Evolutionary conservation across 2,329 filamentous ascomycete genomes (phyloP), one percentile per base, ranked within the genome.

Genomic region (Allantophomopsis lycopodina): DNA sequence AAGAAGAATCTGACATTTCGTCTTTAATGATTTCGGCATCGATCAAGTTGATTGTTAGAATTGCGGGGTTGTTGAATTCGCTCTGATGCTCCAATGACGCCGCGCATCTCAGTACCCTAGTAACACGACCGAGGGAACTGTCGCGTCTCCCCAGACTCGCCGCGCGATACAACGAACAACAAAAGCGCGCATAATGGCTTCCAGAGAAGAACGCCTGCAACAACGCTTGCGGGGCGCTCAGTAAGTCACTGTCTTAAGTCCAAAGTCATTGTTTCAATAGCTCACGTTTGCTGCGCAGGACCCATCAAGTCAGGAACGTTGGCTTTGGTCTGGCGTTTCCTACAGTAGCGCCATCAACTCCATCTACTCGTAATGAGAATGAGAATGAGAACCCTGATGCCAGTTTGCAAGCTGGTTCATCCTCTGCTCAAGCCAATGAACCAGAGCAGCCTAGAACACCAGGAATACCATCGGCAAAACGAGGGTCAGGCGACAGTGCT

Each of bases 161-260:
- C 16, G 18, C 35, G 35, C 16, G 35, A 28, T 28, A 28, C 23
- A 28, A 28, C 23, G 8, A 28, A 28, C 23, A 28, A 28, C 23
- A 28, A 28, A 28, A 28, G 23, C 23, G 23, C 23, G 23, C 23
- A 38, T 3, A 14, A 38, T 38, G 36, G 20, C 36, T 32, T 38
- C 36, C 7, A 38, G 36, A 48, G 70, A 73, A 48, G 73, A 76
- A 54, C 72, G 73, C 51, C 67, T 79, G 61, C 72, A 74, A 46
- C 68, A 76, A 60, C 74, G 76, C 53, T 69, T 80, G 54, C 73
- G 76, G 45, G 76, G 76, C 44, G 74, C 75, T 33, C 71, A 73
- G 74, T 77, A 64, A 47, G 69, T 55, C 23, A 14, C 7, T 15
- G 38, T 10, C 20, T 11, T 20, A 2, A 12, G 8, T 21, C 17